Evolutionary conservation across 768 basidiomycete genomes (phyloP), one percentile per base, ranked within the genome.

Genomic region (Boletus barrowsii): DNA sequence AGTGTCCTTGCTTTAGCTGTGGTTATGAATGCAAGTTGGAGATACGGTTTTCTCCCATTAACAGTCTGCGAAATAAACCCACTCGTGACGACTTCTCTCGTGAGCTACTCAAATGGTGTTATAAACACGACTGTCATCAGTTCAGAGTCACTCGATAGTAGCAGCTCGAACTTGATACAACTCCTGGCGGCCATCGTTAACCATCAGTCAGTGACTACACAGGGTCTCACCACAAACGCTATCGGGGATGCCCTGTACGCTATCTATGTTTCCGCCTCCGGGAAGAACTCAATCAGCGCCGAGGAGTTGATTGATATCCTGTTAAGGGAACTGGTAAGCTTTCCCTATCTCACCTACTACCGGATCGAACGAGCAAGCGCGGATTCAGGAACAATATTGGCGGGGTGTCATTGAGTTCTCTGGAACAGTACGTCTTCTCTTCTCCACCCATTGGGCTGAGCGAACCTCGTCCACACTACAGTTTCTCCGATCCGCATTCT

Each of bases 241-340:
- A 53, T 66, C 10, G 64, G 61, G 3, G 64, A 65, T 40, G 58
- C 58, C 17, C 18, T 66, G 13, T 61, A 57, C 35, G 52, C 64
- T 0, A 48, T 60, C 4, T 47, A 43, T 22, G 10, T 56, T 18
- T 54, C 55, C 6, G 17, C 52, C 14, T 43, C 43, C 7, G 20
- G 29, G 2, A n/a, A 17, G 18, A 18, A 47, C 26, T 39, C 36
- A 5, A 17, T 11, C 11, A 42, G 9, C 17, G 0, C 18, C 4
- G 29, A 32, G 3, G 45, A 54, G 5, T 20, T 54, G 30, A 40
- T 10, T 2, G 4, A 37, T 2, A 1, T 37, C 6, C 10, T 63
- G 10, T 36, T 57, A 15, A 4, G 8, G 10, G 51, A 60, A 40
- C 5, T 57, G 37, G 58, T 57, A 7, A 30, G 55, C 37, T 18